phyloP scores from a whole-genome alignment of 1,139 yeast species.

The Hemisphaericaspora xylanilytica region DNA sequence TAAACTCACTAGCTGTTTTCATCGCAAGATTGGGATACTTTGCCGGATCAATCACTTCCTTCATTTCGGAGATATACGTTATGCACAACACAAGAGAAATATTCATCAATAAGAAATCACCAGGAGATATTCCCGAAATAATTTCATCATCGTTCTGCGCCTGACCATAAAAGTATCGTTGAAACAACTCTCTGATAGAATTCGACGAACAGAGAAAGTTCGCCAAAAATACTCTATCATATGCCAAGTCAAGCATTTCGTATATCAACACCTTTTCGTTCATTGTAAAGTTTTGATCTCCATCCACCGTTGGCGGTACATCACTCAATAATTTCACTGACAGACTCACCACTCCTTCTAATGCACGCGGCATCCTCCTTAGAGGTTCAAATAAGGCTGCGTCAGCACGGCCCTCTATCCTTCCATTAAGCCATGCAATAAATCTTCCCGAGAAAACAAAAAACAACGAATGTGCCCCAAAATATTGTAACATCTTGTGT shows the following conservation, averaged over 20 bases:
- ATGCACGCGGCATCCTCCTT: slow-evolving; percentile 10
- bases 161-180: slow-evolving; percentile 11
- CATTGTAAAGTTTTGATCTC: slow-evolving; percentile 5
- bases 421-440: slow-evolving; percentile 16
- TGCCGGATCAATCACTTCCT: slow-evolving; percentile 5
- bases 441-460: slow-evolving; percentile 20
- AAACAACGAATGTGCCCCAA: slow-evolving; percentile 20
- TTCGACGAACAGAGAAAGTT: slow-evolving; percentile 10
- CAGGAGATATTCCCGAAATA: slow-evolving; percentile 6
- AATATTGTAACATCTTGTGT: slow-evolving; percentile 13
- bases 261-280: slow-evolving; percentile 9
- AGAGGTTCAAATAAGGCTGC: slow-evolving; percentile 13
- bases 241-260: slow-evolving; percentile 12
- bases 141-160: slow-evolving; percentile 9
- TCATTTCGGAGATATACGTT: slow-evolving; percentile 5
- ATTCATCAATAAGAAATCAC: slow-evolving; percentile 20
- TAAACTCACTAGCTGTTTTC: slow-evolving; percentile 5
- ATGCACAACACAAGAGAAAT: slow-evolving; percentile 16
- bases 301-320: slow-evolving; percentile 9
- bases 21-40: slow-evolving; percentile 9
- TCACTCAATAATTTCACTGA: slow-evolving; percentile 1
- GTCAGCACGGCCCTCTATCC: slow-evolving; percentile 9
- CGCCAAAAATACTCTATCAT: slow-evolving; percentile 7
- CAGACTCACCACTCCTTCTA: slow-evolving; percentile 4
- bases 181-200: slow-evolving; percentile 12